Base-by-base conservation (phyloP, 169 alveolate species). In the Eimeria praecox region DNA sequence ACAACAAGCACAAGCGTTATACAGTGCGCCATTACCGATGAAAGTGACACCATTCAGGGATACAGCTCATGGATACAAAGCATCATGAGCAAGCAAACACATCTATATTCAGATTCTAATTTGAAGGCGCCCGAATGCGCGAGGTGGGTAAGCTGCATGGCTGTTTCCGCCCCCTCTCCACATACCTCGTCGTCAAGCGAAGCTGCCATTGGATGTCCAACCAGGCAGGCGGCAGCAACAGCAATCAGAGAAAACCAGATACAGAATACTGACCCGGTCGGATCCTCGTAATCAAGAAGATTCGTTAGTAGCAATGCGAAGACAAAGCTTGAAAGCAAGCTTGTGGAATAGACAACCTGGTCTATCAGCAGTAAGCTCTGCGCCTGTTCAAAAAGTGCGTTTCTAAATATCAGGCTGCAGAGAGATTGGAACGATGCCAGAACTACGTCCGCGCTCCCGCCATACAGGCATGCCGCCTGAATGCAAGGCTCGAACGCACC, bases 391-490 rank as follows among this genome's bases (percentile, higher is more conserved):
- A 35, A 52, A 24, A 86, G 78, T 20, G 92, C 75, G 27, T 86
- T 22, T 38, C 66, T 86, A 59, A 86, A 86, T 40, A 86, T 86
- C 56, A 86, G 92, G 92, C 46, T 35, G 62, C 42, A 52, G 24
- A 86, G 78, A 16, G 92, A 86, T 27, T 86, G 73, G 69, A 86
- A 86, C 38, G 92, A 86, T 22, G 27, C 92, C 78, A 86, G 78
- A 52, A 86, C 92, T 30, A 86, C 92, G 64, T 86, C 92, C 24
- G 78, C 75, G 62, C 78, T 59, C 38, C 66, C 69, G 38, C 80
- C 78, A 40, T 69, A 86, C 49, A 86, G 92, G 80, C 92, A 86
- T 5, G 92, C 92, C 66, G 92, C 78, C 92, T 86, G 92, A 66
- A 86, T 54, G 78, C 46, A 56, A 8, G 92, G 92, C 56, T 30